Evolutionary conservation across 352 stramenopile genomes (phyloP), one percentile per base, ranked within the genome.

Genomic region (Phytophthora pseudosyringae): DNA sequence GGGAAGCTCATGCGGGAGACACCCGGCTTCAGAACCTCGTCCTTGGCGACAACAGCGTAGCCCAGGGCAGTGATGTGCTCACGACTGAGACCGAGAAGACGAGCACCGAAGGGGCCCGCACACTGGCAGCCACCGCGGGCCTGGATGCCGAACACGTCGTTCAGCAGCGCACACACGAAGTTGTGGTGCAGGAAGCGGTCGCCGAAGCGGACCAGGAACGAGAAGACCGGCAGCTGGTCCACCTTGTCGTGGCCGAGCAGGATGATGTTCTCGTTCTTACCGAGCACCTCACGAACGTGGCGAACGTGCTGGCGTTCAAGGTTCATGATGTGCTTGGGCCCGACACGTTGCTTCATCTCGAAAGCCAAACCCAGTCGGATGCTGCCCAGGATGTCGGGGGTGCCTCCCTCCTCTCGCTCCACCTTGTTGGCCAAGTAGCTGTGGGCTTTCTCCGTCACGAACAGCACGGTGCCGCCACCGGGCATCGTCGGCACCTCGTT

Each of bases 61-160:
- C 97, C 89, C 13, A 98, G 73, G 51, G 70, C 70, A 39, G 82
- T 68, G 39, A 90, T 92, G 35, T 83, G 60, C 4, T 81, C 63
- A 28, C 83, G 83, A 16, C 75, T 86, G 47, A 99, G 67, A 13
- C 97, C 97, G 6, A 99, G 85, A 18, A 99, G 68, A 11, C 80
- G 75, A 62, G 97, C 89, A 26, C 83, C 94, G 63, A 98, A 99
- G 0, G 96, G 97, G 26, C 97, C 98, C 18, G 97, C 95, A 90
- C 83, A 67, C 67, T 87, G 88, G 97, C 73, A 82, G 10, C 75
- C 75, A 16, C 75, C 78, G 13, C 75, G 75, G 0, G 69, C 78
- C 41, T 84, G 97, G 40, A 99, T 97, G 8, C 98, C 98, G 77
- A 99, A 99, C 6, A 99, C 74, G 77, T 99, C 98, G 64, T 99